A percentile compares a stretch with the other conserved stretches of the same genome.
These are phyloP conservation scores for Penicillium sp. DNA, from an alignment of 2,329 filamentous ascomycete genomes.

Conservation along the genomic window DNA sequence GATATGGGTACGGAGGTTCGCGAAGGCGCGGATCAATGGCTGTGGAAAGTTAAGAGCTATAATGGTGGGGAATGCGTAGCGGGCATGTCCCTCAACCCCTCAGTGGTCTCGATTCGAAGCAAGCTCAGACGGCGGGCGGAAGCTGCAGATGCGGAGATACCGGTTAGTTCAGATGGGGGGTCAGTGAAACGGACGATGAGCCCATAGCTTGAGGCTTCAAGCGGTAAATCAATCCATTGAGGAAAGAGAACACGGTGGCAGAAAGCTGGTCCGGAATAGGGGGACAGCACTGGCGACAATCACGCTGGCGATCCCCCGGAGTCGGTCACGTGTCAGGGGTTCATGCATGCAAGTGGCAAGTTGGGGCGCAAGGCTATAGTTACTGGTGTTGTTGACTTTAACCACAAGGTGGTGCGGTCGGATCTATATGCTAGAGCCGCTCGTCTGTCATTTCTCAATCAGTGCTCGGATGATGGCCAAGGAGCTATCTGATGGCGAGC, in stretches of 20 bases:
- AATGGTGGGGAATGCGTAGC: constrained; percentile 21
- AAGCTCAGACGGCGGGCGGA: constrained; percentile 1
- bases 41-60: constrained; percentile 16
- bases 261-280: constrained; percentile 23
- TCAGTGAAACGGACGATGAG: constrained; percentile 1
- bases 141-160: not conserved
- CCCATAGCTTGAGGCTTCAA: not conserved
- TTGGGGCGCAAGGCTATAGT: not conserved
- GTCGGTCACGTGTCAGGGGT: constrained; percentile 22
- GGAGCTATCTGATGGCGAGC: not conserved
- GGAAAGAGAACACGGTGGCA: constrained; percentile 31
- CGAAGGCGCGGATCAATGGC: constrained; percentile 10
- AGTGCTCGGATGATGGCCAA: not conserved
- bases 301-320: constrained; percentile 21
- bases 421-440: not conserved
- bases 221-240: constrained; percentile 10
- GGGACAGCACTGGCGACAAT: constrained; percentile 19
- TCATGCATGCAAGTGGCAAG: not conserved
- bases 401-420: too few species aligned
- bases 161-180: not conserved
- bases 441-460: not conserved
- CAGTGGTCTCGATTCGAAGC: not conserved
- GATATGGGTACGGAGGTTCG: constrained; percentile 4
- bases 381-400: not conserved
- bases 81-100: constrained; percentile 14